Evolutionary conservation across 177 flowering plant genomes (phyloP).

Genomic region (Tripterygium wilfordii): DNA sequence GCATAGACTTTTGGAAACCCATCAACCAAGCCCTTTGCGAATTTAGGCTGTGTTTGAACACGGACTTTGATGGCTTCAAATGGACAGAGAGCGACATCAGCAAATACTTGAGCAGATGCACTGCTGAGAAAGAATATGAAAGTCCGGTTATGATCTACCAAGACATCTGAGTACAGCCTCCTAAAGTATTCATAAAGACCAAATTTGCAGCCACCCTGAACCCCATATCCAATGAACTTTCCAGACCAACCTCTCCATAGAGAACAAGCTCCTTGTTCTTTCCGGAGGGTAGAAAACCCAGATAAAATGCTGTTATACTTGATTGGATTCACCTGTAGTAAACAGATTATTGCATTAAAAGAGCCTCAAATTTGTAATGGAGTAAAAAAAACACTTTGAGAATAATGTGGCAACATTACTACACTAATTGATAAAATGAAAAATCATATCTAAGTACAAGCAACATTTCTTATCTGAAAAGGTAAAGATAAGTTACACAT

Average conservation of each 20-base stretch:
- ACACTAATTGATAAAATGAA: too few relatives aligned
- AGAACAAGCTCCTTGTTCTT: conserved; percentile 71
- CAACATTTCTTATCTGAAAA: too few relatives aligned
- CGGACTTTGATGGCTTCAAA: conserved; percentile 91
- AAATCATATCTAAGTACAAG: too few relatives aligned
- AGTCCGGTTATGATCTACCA: conserved; percentile 46
- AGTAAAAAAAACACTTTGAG: not conserved
- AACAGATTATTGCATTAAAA: not conserved
- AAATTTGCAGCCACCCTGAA: conserved; percentile 86
- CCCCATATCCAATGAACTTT: conserved; percentile 83
- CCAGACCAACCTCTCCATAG: conserved; percentile 93
- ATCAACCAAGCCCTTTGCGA: conserved; percentile 80
- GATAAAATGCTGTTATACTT: conserved; percentile 59
- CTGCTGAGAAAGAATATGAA: conserved; percentile 68
- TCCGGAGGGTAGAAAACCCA: conserved; percentile 52
- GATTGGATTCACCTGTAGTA: conserved; percentile 66
- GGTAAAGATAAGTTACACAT: too few relatives aligned
- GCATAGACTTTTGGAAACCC: conserved; percentile 80
- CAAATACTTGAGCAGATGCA: conserved; percentile 87
- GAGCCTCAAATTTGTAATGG: not conserved
- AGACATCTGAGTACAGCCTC: conserved; percentile 52
- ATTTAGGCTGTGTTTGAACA: conserved; percentile 69
- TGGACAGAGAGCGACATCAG: conserved; percentile 83
- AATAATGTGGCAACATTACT: not conserved
- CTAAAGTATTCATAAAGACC: conserved; percentile 93